Conservation (phyloP, 2,329 filamentous ascomycete genomes). For the Trichophaea hybrida region DNA sequence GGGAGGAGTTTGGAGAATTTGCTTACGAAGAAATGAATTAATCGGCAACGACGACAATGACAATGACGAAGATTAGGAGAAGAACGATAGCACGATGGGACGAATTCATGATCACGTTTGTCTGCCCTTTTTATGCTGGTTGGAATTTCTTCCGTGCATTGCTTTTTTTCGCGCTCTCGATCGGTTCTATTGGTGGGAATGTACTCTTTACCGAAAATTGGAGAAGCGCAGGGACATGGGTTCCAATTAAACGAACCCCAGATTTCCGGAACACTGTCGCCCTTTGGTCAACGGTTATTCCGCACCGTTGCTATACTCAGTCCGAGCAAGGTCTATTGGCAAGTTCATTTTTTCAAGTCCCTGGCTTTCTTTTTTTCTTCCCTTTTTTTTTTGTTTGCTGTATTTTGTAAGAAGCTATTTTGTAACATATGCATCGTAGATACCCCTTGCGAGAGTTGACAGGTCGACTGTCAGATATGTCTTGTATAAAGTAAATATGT, state of each 20-base stretch:
- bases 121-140: neutral
- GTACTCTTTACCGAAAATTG: neutral
- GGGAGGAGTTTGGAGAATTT: neutral
- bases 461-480: too few relatives aligned
- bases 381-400: neutral
- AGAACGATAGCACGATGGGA: neutral
- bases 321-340: neutral
- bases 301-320: neutral
- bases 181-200: too few relatives aligned
- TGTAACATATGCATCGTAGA: neutral
- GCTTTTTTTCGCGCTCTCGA: neutral
- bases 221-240: neutral
- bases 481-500: too few relatives aligned
- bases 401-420: neutral
- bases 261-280: neutral
- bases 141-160: neutral
- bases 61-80: neutral
- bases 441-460: neutral
- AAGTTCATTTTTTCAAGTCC: neutral
- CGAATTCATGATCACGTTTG: neutral
- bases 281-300: neutral
- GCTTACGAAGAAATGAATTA: too few relatives aligned
- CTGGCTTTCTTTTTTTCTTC: neutral
- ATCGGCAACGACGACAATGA: neutral
- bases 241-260: neutral